Evolutionary conservation across 345 rosid genomes (phyloP).

Genomic region (Barbarea vulgaris): DNA sequence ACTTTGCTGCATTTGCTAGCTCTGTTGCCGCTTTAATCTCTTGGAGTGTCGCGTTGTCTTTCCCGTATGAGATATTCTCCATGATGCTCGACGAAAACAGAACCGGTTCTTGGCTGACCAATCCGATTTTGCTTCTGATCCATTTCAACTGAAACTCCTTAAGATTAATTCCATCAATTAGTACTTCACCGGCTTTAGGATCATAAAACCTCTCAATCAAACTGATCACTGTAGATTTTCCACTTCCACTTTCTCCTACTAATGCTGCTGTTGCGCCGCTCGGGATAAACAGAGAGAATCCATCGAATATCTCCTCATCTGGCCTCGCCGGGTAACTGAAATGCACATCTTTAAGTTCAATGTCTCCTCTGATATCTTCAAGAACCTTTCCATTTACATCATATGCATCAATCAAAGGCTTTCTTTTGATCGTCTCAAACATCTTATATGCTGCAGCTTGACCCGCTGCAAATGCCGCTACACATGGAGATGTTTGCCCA

Average conservation of each 20-base stretch:
- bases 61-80: conserved; percentile 78
- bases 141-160: conserved; percentile 75
- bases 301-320: conserved; percentile 61
- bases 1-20: conserved; percentile 77
- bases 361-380: conserved; percentile 66
- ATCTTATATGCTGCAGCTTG: conserved; percentile 79
- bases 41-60: conserved; percentile 68
- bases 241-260: conserved; percentile 92
- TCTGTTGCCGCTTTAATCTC: conserved; percentile 71
- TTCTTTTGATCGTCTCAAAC: conserved; percentile 75
- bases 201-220: conserved; percentile 83
- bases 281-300: conserved; percentile 66
- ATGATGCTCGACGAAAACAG: conserved; percentile 66
- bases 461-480: conserved; percentile 76
- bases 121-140: conserved; percentile 74
- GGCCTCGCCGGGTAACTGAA: conserved; percentile 86
- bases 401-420: conserved; percentile 67
- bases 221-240: conserved; percentile 81
- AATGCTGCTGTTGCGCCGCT: conserved; percentile 73
- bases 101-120: conserved; percentile 88
- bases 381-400: conserved; percentile 56
- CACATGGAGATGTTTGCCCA: conserved; percentile 81
- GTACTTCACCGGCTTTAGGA: conserved; percentile 67
- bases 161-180: conserved; percentile 65
- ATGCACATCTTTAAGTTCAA: conserved; percentile 63